A percentile compares a stretch with the other conserved stretches of the same genome.
Conservation (phyloP, 1,139 yeast species). For the Saccharomycopsis crataegensis region DNA sequence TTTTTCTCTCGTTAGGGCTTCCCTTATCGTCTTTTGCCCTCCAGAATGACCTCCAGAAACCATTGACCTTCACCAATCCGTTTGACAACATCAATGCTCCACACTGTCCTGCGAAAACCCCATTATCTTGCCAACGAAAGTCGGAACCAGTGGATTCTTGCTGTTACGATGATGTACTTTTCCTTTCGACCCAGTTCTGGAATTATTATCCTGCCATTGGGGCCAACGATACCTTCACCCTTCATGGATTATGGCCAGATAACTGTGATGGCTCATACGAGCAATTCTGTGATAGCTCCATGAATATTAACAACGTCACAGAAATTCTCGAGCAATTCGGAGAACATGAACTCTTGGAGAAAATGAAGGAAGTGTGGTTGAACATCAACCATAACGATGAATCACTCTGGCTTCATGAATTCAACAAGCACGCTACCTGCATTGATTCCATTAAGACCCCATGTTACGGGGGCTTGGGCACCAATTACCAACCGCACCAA, state of each 20-base stretch:
- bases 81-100: conserved; percentile 17
- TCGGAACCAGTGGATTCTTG: conserved; percentile 47
- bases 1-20: no score
- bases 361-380: conserved; percentile 67
- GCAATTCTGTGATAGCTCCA: conserved; percentile 64
- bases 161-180: conserved; percentile 85
- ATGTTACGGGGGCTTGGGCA: conserved; percentile 45
- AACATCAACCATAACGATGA: conserved; percentile 71
- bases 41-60: not conserved
- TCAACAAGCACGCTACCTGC: conserved; percentile 93
- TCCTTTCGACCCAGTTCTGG: conserved; percentile 91
- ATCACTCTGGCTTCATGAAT: conserved; percentile 85
- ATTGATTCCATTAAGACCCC: conserved; percentile 67
- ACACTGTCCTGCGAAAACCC: conserved; percentile 57
- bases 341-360: conserved; percentile 44
- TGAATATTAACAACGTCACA: conserved; percentile 50
- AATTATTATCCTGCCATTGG: conserved; percentile 83
- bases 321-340: conserved; percentile 42
- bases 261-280: conserved; percentile 68
- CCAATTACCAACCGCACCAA: conserved; percentile 34
- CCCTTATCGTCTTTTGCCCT: not conserved
- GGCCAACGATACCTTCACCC: conserved; percentile 67
- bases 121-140: conserved; percentile 52
- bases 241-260: conserved; percentile 86
- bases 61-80: not conserved